Conservation (phyloP, 1,139 yeast species). For the Ogataea hybrid region DNA sequence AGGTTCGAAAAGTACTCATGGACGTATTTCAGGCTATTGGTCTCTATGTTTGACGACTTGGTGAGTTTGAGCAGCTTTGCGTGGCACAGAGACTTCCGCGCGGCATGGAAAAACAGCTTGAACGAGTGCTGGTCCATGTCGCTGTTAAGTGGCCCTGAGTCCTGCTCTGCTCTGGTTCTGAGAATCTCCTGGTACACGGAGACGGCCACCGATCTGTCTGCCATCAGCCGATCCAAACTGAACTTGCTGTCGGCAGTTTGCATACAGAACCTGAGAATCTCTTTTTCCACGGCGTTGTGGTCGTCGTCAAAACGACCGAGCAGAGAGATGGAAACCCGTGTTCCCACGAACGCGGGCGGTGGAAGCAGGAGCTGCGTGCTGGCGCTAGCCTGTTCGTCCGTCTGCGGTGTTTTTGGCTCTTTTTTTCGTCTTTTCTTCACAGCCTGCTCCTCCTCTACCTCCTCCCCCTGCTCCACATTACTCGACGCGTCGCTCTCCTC, state of each 20-base stretch:
- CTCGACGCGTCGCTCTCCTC: conserved; percentile 3
- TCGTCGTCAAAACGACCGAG: background rate
- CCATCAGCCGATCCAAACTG: conserved; percentile 6
- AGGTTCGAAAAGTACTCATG: background rate
- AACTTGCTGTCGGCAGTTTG: background rate
- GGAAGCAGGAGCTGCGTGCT: background rate
- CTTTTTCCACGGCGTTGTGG: background rate
- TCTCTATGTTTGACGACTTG: conserved; percentile 16
- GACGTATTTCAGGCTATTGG: conserved; percentile 5
- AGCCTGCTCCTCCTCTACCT: too few species aligned
- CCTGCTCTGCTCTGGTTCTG: background rate
- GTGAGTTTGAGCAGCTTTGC: conserved; percentile 20
- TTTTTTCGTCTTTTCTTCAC: too few species aligned
- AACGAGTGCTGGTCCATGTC: conserved; percentile 12
- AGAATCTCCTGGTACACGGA: background rate
- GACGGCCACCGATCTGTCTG: conserved; percentile 12
- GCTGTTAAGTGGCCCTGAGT: conserved; percentile 1
- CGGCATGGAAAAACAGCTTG: conserved; percentile 34
- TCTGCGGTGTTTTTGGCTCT: background rate
- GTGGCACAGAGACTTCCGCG: conserved; percentile 33
- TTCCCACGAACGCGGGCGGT: background rate
- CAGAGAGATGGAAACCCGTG: background rate
- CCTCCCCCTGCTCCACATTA: too few species aligned
- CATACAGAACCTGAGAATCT: background rate
- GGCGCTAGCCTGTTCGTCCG: background rate